Percentiles rank a stretch among this genome's conserved stretches.
phyloP scores from a whole-genome alignment of 192 early-diverging fungal species.

The Gamsiella multidivaricata region DNA sequence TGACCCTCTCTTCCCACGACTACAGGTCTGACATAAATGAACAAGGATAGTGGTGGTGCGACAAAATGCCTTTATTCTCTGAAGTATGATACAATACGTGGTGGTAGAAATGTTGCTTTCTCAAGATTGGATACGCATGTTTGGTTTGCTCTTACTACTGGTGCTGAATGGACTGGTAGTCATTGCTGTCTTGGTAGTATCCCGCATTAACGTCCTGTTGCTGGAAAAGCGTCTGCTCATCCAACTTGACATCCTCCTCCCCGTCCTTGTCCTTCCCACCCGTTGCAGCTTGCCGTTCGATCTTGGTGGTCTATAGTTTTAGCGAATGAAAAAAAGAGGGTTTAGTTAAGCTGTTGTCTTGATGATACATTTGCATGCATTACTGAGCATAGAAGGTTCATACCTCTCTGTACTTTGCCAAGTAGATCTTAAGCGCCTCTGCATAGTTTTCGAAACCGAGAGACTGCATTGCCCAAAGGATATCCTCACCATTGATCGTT shows the following conservation, averaged over 20 bases:
- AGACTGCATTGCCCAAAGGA: conserved; percentile 97
- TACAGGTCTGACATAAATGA: too few species aligned
- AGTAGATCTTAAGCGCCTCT: conserved; percentile 89
- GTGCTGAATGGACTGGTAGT: not conserved
- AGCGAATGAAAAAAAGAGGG: not conserved
- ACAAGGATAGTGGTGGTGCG: too few species aligned
- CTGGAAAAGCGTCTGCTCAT: conserved; percentile 26
- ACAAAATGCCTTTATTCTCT: too few species aligned
- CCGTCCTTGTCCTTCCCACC: conserved; percentile 62
- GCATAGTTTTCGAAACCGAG: conserved; percentile 98
- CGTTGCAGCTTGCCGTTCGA: conserved; percentile 59
- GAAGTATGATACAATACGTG: too few species aligned
- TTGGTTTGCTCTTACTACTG: too few species aligned
- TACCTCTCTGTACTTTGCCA: conserved; percentile 92
- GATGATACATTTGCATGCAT: too few species aligned
- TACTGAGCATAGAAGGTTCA: not conserved
- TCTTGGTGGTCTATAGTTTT: conserved; percentile 60
- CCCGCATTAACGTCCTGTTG: conserved; percentile 29
- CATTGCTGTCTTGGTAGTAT: conserved; percentile 32
- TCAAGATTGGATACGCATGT: too few species aligned
- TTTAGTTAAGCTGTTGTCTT: too few species aligned
- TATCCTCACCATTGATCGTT: conserved; percentile 99
- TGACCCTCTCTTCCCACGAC: too few species aligned
- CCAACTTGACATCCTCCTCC: conserved; percentile 36
- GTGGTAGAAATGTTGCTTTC: too few species aligned